phyloP scores from a whole-genome alignment of 2,329 filamentous ascomycete species.

The Alternaria ethzedia region DNA sequence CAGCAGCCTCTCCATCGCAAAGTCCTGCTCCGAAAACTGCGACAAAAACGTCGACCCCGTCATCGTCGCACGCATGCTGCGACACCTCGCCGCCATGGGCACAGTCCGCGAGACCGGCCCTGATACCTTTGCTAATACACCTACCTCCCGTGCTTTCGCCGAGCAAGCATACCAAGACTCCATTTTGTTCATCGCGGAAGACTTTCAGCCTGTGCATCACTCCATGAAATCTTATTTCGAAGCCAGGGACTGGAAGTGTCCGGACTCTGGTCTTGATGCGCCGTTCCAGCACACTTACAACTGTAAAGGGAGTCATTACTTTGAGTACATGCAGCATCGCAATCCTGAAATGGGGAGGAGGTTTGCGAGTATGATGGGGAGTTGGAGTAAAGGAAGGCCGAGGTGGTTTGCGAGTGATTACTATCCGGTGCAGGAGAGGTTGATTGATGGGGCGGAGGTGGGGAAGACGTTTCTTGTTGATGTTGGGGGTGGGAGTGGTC shows the following conservation, averaged over 20 bases:
- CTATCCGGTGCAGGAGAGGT: constrained; percentile 32
- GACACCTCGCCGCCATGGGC: constrained; percentile 35
- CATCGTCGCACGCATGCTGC: constrained; percentile 35
- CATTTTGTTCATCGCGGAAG: constrained; percentile 28
- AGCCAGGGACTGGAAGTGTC: constrained; percentile 20
- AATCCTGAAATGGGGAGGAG: constrained; percentile 29
- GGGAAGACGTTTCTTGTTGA: constrained; percentile 29
- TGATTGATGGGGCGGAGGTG: constrained; percentile 23
- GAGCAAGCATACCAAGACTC: constrained; percentile 28
- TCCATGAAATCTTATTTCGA: constrained; percentile 25
- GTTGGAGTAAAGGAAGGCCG: constrained; percentile 33
- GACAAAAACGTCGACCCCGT: constrained; percentile 19
- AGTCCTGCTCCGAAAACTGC: constrained; percentile 17
- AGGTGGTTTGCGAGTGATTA: constrained; percentile 29
- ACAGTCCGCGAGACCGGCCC: constrained; percentile 27
- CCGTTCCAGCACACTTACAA: constrained; percentile 31
- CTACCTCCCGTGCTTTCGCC: constrained; percentile 22
- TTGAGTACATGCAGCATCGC: constrained; percentile 30
- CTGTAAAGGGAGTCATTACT: constrained; percentile 27
- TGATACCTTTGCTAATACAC: constrained; percentile 24
- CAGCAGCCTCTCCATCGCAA: constrained; percentile 18
- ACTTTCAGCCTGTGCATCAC: constrained; percentile 28
- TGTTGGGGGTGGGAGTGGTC: constrained; percentile 31
- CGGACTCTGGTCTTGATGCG: constrained; percentile 20
- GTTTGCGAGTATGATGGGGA: constrained; percentile 38